Base-by-base conservation (phyloP, 2,329 filamentous ascomycete genomes). In the Hymenoscyphus fraxineus region DNA sequence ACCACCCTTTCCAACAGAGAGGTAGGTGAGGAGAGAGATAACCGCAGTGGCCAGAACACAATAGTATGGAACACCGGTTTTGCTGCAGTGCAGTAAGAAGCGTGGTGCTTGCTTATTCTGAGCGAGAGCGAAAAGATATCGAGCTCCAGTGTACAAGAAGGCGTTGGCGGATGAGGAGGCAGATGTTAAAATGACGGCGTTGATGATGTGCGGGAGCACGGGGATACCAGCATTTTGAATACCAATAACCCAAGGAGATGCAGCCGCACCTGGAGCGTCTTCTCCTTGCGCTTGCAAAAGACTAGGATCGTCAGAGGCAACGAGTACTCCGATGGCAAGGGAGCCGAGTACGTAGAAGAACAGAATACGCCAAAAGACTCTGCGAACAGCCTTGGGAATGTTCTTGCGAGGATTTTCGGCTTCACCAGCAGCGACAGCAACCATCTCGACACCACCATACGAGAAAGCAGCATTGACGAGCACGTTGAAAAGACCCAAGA, bases 111-210 rank as follows among this genome's bases (percentile, higher is more conserved):
- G 87, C 22, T 85, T 84, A 70, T 90, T 88, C 44, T 89, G 81
- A 0, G 88, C 88, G 9, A 74, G 68, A 0, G 75, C 66, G 62
- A 76, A 77, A 65, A 69, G 58, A 40, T 68, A 68, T 59, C 69
- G 69, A 44, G 66, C 66, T 51, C 66, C 67, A 6, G 64, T 68
- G 54, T 69, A 70, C 58, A 70, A 56, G 64, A 68, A 69, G 31
- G 66, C 64, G 51, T 70, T 70, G 0, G 85, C 87, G 0, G 88
- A 83, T 0, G 88, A 91, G 76, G 85, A 88, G 0, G 88, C 88
- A 0, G 87, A 90, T 0, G 87, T 90, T 70, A 92, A 82, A 71
- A 93, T 88, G 44, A 92, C 81, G 39, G 89, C 89, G 74, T 93
- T 93, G 77, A 93, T 88, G 64, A 93, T 84, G 9, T 85, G 86